These are phyloP conservation scores for Herpetomonas muscarum DNA, from an alignment of 208 protist species.

Conservation along the genomic window DNA sequence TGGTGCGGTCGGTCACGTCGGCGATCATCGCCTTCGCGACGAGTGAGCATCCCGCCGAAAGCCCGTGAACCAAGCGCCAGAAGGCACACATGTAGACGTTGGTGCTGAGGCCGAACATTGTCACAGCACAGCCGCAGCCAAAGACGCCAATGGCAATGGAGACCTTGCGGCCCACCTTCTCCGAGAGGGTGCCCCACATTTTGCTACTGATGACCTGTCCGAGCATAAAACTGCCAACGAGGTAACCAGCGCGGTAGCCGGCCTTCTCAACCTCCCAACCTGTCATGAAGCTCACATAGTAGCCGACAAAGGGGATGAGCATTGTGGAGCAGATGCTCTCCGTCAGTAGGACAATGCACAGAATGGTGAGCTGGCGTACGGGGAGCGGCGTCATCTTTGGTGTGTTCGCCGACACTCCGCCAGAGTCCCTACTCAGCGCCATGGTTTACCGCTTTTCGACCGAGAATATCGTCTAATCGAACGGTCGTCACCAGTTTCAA, in stretches of 20 bases:
- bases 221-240: conserved; percentile 57
- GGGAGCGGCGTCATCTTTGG: conserved; percentile 41
- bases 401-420: not conserved
- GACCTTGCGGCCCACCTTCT: conserved; percentile 35
- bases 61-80: conserved; percentile 41
- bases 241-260: conserved; percentile 39
- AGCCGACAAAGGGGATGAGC: conserved; percentile 51
- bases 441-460: too few species aligned
- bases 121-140: conserved; percentile 18
- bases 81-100: conserved; percentile 35
- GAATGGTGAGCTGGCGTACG: conserved; percentile 30
- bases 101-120: conserved; percentile 39
- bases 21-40: conserved; percentile 55
- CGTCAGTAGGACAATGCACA: conserved; percentile 36
- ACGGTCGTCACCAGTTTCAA: too few species aligned
- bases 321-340: conserved; percentile 58
- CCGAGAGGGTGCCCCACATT: conserved; percentile 37
- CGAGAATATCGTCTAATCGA: too few species aligned
- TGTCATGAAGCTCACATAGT: conserved; percentile 32
- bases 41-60: conserved; percentile 34
- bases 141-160: conserved; percentile 28
- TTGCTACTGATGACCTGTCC: conserved; percentile 42
- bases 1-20: conserved; percentile 51
- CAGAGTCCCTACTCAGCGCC: too few species aligned
- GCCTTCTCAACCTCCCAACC: conserved; percentile 26